Evolutionary conservation across 495 filamentous ascomycete species (phyloP).

Genomic region (Elasticomyces elasticus): DNA sequence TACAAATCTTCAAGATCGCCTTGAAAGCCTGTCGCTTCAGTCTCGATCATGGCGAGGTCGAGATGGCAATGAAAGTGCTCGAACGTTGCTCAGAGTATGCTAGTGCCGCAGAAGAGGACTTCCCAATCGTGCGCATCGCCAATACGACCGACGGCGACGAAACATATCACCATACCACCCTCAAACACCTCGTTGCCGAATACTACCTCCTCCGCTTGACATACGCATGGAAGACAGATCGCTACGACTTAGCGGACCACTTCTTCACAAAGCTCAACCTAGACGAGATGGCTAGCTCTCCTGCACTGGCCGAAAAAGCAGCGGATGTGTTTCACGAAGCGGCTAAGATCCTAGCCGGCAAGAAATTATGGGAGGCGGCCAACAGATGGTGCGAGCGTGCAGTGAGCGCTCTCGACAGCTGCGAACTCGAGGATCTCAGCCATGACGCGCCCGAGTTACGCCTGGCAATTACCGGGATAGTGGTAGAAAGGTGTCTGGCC

Average conservation of each 20-base stretch:
- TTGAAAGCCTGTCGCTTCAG: constrained; percentile 57
- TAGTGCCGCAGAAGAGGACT: constrained; percentile 40
- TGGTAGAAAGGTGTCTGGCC: constrained; percentile 4
- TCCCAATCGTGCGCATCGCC: constrained; percentile 10
- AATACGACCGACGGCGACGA: constrained; percentile 22
- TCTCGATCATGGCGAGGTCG: constrained; percentile 47
- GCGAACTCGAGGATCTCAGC: constrained; percentile 48
- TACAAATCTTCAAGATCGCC: constrained; percentile 54
- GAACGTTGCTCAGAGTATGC: constrained; percentile 56
- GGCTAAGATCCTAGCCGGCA: constrained; percentile 48
- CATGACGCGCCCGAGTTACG: constrained; percentile 52
- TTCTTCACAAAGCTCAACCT: constrained; percentile 49
- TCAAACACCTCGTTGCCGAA: constrained; percentile 43
- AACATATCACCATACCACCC: constrained; percentile 24
- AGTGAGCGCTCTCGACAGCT: constrained; percentile 45
- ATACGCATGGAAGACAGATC: constrained; percentile 62
- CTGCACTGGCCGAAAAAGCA: constrained; percentile 51
- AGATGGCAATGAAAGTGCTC: constrained; percentile 48
- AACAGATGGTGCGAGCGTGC: constrained; percentile 68
- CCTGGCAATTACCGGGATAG: constrained; percentile 51
- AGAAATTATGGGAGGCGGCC: constrained; percentile 45
- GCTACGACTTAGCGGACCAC: constrained; percentile 66
- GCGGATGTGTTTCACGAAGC: constrained; percentile 65
- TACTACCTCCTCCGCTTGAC: constrained; percentile 55
- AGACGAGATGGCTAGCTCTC: constrained; percentile 31